These are phyloP conservation scores for Fusarium pseudograminearum DNA, from an alignment of 2,329 filamentous ascomycete species.

Conservation along the genomic window DNA sequence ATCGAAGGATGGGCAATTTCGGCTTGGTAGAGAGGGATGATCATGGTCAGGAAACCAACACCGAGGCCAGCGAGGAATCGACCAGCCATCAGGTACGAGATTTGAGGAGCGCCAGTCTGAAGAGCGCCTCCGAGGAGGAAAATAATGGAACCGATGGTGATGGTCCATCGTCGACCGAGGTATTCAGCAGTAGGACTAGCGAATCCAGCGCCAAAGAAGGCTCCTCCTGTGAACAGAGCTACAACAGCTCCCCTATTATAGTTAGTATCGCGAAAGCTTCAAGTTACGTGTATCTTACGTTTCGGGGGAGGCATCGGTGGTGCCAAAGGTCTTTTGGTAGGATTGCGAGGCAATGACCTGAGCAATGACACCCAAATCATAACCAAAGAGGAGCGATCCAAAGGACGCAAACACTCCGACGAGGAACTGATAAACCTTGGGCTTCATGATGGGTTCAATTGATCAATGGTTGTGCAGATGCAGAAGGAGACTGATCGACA, in stretches of 20 bases:
- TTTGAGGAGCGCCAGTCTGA: slow-evolving; percentile 73
- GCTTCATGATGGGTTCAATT: slow-evolving; percentile 34
- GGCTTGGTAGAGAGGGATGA: slow-evolving; percentile 74
- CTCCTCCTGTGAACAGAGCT: slow-evolving; percentile 79
- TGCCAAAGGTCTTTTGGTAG: slow-evolving; percentile 5
- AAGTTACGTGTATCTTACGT: slow-evolving; percentile 34
- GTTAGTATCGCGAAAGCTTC: neutral
- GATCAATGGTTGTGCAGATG: neutral
- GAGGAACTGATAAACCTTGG: slow-evolving; percentile 63
- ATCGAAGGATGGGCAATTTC: slow-evolving; percentile 76
- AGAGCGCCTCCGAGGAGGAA: slow-evolving; percentile 79
- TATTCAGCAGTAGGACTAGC: slow-evolving; percentile 74
- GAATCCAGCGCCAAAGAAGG: slow-evolving; percentile 75
- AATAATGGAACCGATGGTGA: slow-evolving; percentile 74
- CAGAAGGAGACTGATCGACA: slow-evolving; percentile 12
- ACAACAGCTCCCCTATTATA: slow-evolving; percentile 56
- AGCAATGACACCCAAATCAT: slow-evolving; percentile 54
- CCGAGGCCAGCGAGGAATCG: slow-evolving; percentile 74
- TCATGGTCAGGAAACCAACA: slow-evolving; percentile 40
- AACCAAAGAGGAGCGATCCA: slow-evolving; percentile 44
- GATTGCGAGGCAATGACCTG: slow-evolving; percentile 62
- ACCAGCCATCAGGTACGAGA: slow-evolving; percentile 75
- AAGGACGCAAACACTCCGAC: slow-evolving; percentile 54
- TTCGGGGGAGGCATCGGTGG: slow-evolving; percentile 54
- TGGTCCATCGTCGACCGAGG: slow-evolving; percentile 77